Evolutionary conservation across 441 rosid species (phyloP), one percentile per base, ranked within the genome.

Genomic region (Breynia disticha): DNA sequence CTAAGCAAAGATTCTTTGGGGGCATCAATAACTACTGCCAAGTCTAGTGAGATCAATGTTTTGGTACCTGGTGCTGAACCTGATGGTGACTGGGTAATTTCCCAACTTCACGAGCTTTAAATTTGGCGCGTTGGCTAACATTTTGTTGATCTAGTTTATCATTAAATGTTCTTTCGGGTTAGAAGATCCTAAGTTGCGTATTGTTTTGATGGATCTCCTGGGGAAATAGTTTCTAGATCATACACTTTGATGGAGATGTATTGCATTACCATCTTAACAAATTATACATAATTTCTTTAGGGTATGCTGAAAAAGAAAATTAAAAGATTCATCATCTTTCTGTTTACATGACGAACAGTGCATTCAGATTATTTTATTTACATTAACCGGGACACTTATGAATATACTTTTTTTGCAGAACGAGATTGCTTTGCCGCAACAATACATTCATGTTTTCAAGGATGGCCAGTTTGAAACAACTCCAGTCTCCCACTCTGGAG

Each of bases 401-500:
- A 6, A 9, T 15, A n/a, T n/a, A n/a, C n/a, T n/a, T n/a, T 17
- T 50, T 28, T 54, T 68, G 77, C 66, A 93, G 98, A 86, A 37
- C 66, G 98, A 93, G 76, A 95, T 86, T 75, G 73, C 91, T 61
- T 67, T 93, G 73, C 97, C 98, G 35, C 95, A 84, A 66, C 98
- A 93, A 64, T 93, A 64, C 59, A 64, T 73, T 56, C 95, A 93
- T 64, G 39, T 32, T 54, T 84, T 75, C 43, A 75, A 77, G 54
- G 81, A 84, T 57, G 95, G 95, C 18, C 82, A 66, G 59, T 81
- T 93, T 14, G 84, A 79, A 71, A 93, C 97, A 14, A 77, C 80
- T 50, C 95, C 97, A 7, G 85, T 93, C 60, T 82, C 95, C 7
- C 98, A 93, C 74, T 88, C 98, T 52, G 96, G 93, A 57, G 96